Conservation (phyloP, 2,329 filamentous ascomycete genomes). For the Hortaea werneckii region DNA sequence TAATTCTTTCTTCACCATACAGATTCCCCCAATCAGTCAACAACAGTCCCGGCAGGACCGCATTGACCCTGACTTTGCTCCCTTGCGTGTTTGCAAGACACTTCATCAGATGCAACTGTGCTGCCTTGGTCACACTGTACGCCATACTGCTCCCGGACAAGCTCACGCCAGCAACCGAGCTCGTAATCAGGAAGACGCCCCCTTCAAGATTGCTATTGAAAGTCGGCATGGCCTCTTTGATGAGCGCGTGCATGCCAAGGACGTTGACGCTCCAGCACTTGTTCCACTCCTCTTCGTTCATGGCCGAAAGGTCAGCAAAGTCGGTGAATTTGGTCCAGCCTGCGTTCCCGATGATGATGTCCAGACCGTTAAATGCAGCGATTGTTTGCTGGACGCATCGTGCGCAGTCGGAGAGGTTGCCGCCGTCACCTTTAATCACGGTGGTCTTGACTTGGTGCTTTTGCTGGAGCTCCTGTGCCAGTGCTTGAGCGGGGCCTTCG, state of each 20-base stretch:
- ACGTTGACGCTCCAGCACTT: constrained; percentile 39
- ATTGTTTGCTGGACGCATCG: constrained; percentile 51
- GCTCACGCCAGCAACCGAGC: constrained; percentile 47
- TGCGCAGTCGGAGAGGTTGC: constrained; percentile 47
- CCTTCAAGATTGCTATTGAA: constrained; percentile 54
- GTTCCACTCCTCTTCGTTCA: constrained; percentile 54
- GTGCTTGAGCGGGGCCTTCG: constrained; percentile 46
- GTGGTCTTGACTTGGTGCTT: constrained; percentile 43
- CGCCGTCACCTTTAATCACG: constrained; percentile 57
- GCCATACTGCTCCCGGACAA: constrained; percentile 51
- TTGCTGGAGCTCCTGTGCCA: constrained; percentile 46
- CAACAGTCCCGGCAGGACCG: constrained; percentile 53
- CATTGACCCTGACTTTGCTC: constrained; percentile 53
- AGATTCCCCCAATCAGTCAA: constrained; percentile 54
- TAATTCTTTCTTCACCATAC: constrained; percentile 44
- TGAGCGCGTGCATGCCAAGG: constrained; percentile 10
- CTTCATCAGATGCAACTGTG: constrained; percentile 57
- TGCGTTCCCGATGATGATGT: constrained; percentile 69
- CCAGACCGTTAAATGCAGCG: constrained; percentile 55
- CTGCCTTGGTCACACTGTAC: constrained; percentile 68
- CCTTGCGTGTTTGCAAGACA: constrained; percentile 54
- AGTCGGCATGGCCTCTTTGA: constrained; percentile 39
- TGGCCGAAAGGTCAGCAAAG: constrained; percentile 48
- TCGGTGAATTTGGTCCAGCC: constrained; percentile 50
- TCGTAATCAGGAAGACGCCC: constrained; percentile 53